Evolutionary conservation across 192 early-diverging fungal species (phyloP).

Genomic region (Podila minutissima): DNA sequence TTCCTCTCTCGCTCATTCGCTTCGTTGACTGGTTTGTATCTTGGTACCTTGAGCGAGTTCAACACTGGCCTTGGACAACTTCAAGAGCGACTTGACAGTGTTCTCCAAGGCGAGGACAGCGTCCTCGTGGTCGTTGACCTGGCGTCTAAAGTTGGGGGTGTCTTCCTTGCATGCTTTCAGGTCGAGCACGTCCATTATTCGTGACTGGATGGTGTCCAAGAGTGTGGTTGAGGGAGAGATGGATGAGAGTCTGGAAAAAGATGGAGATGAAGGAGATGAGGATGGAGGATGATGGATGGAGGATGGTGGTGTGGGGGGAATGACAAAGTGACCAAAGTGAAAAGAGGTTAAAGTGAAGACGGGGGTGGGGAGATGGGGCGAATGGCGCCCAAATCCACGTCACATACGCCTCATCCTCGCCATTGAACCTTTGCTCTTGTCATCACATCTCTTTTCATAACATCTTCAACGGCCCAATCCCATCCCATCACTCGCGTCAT

Average conservation of each 20-base stretch:
- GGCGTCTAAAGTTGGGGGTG: slow-evolving; percentile 64
- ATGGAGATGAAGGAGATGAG: not conserved
- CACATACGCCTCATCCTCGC: not conserved
- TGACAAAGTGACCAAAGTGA: not conserved
- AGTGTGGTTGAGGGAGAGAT: not conserved
- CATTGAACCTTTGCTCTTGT: not conserved
- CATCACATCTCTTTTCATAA: not conserved
- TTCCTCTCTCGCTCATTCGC: too few relatives aligned
- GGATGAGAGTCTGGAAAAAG: not conserved
- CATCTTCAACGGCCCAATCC: too few relatives aligned
- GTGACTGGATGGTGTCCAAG: not conserved
- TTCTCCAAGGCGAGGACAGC: slow-evolving; percentile 61
- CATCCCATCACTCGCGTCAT: too few relatives aligned
- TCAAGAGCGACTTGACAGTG: slow-evolving; percentile 61
- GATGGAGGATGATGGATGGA: slow-evolving; percentile 1
- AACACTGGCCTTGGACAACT: slow-evolving; percentile 61
- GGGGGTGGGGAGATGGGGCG: not conserved
- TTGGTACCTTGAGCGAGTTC: slow-evolving; percentile 62
- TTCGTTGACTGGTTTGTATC: not conserved
- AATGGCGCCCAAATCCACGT: slow-evolving; percentile 4
- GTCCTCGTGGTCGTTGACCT: slow-evolving; percentile 60
- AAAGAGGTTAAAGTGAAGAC: not conserved
- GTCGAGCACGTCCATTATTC: slow-evolving; percentile 60
- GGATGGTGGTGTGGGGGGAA: slow-evolving; percentile 2
- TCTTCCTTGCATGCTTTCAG: slow-evolving; percentile 67